Conservation (phyloP, 73 alveolate species). For the Tetrahymena thermophila region DNA sequence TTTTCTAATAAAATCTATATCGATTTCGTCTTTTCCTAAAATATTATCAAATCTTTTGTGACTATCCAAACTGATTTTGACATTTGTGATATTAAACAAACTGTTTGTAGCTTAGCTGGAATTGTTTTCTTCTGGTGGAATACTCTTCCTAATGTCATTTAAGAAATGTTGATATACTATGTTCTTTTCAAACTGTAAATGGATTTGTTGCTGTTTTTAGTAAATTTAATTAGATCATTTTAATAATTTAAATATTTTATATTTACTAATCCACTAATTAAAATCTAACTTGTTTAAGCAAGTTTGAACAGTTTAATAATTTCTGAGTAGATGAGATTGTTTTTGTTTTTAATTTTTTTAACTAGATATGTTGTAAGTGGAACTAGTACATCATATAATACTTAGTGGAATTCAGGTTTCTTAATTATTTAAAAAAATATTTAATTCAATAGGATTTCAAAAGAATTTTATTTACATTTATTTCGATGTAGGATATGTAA, state of each 20-base stretch:
- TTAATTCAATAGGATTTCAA: background rate
- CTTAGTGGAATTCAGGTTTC: background rate
- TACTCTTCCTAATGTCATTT: background rate
- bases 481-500: background rate
- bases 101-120: background rate
- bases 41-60: background rate
- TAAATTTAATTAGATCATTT: background rate
- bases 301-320: background rate
- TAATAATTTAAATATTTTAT: background rate
- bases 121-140: background rate
- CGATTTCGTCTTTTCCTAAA: background rate
- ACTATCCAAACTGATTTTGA: background rate
- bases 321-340: background rate
- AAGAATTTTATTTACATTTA: background rate
- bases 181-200: background rate
- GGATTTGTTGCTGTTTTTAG: background rate
- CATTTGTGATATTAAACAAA: background rate
- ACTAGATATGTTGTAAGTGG: background rate
- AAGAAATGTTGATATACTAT: background rate
- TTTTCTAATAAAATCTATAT: background rate
- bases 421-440: background rate
- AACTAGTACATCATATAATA: background rate
- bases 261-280: background rate
- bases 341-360: background rate
- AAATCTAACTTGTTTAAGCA: background rate